phyloP scores from a whole-genome alignment of 2,329 filamentous ascomycete genomes.

The Cladosporium sp. region DNA sequence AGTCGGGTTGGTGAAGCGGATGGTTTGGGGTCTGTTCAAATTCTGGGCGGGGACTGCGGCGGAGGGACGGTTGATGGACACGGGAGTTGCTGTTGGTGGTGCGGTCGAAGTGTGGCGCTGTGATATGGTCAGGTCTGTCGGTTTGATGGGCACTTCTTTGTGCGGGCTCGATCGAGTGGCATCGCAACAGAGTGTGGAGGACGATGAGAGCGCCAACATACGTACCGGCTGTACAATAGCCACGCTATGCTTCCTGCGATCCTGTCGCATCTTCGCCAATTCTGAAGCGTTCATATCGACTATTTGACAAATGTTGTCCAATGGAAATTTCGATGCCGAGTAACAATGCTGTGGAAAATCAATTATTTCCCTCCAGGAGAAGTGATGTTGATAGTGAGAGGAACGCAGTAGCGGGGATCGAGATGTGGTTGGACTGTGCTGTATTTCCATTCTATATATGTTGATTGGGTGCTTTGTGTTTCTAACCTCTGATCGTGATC shows the following conservation, averaged over 20 bases:
- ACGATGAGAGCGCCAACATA: not conserved
- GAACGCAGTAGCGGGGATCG: not conserved
- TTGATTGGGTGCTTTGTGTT: not conserved
- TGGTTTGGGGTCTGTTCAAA: conserved; percentile 3
- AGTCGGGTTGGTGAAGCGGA: not conserved
- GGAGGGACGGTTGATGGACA: conserved; percentile 1
- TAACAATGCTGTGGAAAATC: not conserved
- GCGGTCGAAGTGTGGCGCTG: not conserved
- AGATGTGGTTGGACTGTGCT: not conserved
- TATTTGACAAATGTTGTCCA: not conserved
- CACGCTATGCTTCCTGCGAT: conserved; percentile 12
- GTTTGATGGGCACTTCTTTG: not conserved
- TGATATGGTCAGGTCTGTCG: not conserved
- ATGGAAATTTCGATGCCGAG: not conserved
- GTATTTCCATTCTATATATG: not conserved
- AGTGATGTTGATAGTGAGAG: not conserved
- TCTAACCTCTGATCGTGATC: not conserved
- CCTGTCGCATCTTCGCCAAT: conserved; percentile 14
- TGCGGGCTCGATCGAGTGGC: not conserved
- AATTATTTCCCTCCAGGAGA: too few relatives aligned
- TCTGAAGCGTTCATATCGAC: not conserved
- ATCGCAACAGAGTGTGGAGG: too few relatives aligned
- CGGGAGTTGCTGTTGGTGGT: not conserved
- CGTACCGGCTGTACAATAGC: conserved; percentile 8
- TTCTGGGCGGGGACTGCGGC: conserved; percentile 4